phyloP scores from a whole-genome alignment of 306 rosid species.

The Trichosanthes cucumerina region DNA sequence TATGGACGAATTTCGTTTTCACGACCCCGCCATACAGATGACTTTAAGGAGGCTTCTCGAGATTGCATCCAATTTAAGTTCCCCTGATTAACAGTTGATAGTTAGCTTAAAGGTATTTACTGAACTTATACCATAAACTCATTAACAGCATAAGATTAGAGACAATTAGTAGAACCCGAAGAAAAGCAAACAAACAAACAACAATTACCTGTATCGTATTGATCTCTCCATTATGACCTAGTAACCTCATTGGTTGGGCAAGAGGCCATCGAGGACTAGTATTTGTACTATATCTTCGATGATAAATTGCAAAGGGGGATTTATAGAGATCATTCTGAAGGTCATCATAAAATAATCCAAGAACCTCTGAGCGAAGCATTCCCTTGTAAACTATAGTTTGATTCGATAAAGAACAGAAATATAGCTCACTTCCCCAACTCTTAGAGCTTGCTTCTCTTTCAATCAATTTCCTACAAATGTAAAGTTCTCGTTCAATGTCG shows the following conservation, averaged over 20 bases:
- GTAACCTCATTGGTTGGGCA: conserved; percentile 98
- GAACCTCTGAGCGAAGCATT: conserved; percentile 99
- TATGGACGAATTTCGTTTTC: conserved; percentile 91
- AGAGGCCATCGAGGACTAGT: conserved; percentile 99
- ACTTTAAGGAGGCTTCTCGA: conserved; percentile 78
- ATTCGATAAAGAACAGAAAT: conserved; percentile 97
- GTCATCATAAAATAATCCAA: conserved; percentile 82
- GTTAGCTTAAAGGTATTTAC: conserved; percentile 15
- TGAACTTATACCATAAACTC: conserved; percentile 5
- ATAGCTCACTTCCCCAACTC: conserved; percentile 93
- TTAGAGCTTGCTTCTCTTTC: conserved; percentile 74
- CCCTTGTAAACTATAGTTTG: conserved; percentile 97
- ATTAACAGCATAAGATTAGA: neutral
- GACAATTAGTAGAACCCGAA: conserved; percentile 3
- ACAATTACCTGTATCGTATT: conserved; percentile 84
- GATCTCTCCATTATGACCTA: conserved; percentile 98
- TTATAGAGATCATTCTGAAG: conserved; percentile 79
- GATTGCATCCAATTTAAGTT: conserved; percentile 99
- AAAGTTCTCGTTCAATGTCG: conserved; percentile 90
- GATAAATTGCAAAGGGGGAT: conserved; percentile 93
- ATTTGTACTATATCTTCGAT: conserved; percentile 96
- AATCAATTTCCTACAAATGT: conserved; percentile 89
- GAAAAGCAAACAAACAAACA: neutral
- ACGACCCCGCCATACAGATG: conserved; percentile 91
- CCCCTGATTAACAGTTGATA: conserved; percentile 48